Evolutionary conservation across 176 grass and related monocot species (phyloP).

Genomic region (Typha latifolia): DNA sequence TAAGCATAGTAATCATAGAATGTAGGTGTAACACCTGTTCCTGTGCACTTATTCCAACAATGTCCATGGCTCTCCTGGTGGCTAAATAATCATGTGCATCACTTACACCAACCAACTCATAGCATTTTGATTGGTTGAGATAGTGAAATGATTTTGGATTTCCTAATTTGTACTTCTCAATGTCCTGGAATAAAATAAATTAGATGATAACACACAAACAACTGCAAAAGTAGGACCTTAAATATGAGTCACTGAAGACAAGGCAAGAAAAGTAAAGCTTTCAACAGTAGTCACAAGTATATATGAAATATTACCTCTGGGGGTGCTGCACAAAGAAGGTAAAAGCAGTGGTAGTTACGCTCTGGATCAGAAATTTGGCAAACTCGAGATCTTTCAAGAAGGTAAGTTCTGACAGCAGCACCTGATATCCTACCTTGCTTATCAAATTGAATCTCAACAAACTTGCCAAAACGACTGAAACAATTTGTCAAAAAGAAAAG

Average conservation of each 20-base stretch:
- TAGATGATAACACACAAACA: slow-evolving; percentile 19
- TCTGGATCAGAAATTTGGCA: slow-evolving; percentile 96
- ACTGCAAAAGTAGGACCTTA: not conserved
- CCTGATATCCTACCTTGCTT: slow-evolving; percentile 95
- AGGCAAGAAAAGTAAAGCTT: slow-evolving; percentile 11
- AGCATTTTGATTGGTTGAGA: slow-evolving; percentile 98
- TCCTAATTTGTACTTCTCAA: slow-evolving; percentile 90
- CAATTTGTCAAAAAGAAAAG: slow-evolving; percentile 20
- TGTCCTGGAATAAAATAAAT: slow-evolving; percentile 38
- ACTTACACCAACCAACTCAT: slow-evolving; percentile 86
- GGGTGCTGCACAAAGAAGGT: slow-evolving; percentile 92
- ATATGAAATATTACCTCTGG: slow-evolving; percentile 57
- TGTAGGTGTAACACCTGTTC: slow-evolving; percentile 61
- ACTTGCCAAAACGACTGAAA: slow-evolving; percentile 98
- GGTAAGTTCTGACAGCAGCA: slow-evolving; percentile 94
- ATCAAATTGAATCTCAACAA: slow-evolving; percentile 99
- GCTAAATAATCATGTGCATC: slow-evolving; percentile 92
- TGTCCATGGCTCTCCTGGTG: slow-evolving; percentile 96
- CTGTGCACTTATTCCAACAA: slow-evolving; percentile 87
- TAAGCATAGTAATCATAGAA: slow-evolving; percentile 16
- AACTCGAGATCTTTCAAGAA: slow-evolving; percentile 92
- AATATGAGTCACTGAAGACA: not conserved
- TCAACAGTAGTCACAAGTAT: slow-evolving; percentile 16
- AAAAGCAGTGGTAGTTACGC: slow-evolving; percentile 98
- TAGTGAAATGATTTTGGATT: slow-evolving; percentile 80